Evolutionary conservation across 768 basidiomycete species (phyloP).

Genomic region (Tylopilus sp.): DNA sequence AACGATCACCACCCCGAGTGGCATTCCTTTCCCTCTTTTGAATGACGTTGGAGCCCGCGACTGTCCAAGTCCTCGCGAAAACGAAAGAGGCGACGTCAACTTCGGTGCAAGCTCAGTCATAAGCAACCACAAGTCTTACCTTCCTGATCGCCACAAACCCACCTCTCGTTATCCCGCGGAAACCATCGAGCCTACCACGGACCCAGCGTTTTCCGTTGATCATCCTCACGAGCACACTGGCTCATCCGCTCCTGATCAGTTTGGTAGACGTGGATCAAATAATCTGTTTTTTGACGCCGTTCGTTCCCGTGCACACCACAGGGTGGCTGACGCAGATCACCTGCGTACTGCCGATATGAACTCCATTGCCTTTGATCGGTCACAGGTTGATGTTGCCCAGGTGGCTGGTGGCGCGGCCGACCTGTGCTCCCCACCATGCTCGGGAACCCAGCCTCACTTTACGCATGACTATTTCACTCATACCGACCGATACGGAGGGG

Average conservation of each 20-base stretch:
- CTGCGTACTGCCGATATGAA: slow-evolving; percentile 20
- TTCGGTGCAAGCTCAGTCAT: slow-evolving; percentile 9
- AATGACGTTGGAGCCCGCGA: slow-evolving; percentile 20
- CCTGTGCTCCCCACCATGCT: slow-evolving; percentile 22
- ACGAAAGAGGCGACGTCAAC: slow-evolving; percentile 16
- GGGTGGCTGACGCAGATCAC: slow-evolving; percentile 20
- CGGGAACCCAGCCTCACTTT: slow-evolving; percentile 23
- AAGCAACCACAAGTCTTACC: slow-evolving; percentile 8
- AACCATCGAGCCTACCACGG: slow-evolving; percentile 11
- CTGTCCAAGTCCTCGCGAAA: slow-evolving; percentile 19
- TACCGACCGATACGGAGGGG: slow-evolving; percentile 21
- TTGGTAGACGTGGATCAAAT: slow-evolving; percentile 34
- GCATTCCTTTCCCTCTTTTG: slow-evolving; percentile 24
- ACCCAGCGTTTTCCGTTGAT: slow-evolving; percentile 13
- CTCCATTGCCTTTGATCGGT: slow-evolving; percentile 17
- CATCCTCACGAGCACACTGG: slow-evolving; percentile 12
- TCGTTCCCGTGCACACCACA: slow-evolving; percentile 25
- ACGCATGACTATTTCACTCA: slow-evolving; percentile 26
- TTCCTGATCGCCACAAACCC: slow-evolving; percentile 19
- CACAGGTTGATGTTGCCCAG: slow-evolving; percentile 20
- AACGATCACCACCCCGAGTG: slow-evolving; percentile 21
- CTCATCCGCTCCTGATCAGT: slow-evolving; percentile 18
- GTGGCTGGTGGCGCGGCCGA: slow-evolving; percentile 23
- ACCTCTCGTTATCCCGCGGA: slow-evolving; percentile 17
- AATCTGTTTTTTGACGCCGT: slow-evolving; percentile 39